Base-by-base conservation (phyloP, 768 basidiomycete genomes). In the Boletales sp. region DNA sequence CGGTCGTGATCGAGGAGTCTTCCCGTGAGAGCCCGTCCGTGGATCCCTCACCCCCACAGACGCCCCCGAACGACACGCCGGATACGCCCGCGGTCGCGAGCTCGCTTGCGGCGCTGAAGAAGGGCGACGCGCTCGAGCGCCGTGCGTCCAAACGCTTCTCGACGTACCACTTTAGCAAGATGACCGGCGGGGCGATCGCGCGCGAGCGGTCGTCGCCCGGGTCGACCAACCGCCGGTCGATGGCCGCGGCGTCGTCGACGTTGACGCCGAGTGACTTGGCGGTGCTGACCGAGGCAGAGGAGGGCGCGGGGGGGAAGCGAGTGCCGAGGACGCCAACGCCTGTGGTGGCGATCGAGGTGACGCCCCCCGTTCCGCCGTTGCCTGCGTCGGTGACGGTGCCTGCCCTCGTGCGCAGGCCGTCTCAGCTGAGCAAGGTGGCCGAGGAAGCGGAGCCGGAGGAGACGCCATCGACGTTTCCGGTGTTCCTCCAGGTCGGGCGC, bases 111-210 rank as follows among this genome's bases (percentile, higher is more conserved):
- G 93, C 93, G 8, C 76, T 99, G 40, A 87, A 94, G 69, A 84
- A 87, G 60, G 84, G 81, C 44, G 93, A 94, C 57, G 79, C 83
- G 1, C 78, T 98, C 35, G 91, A 94, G 59, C 82, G 95, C 18
- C 79, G 95, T 40, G 95, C 95, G 15, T 94, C 90, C 18, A 97
- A 97, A 65, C 88, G 97, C 0, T 98, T 94, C 71, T 97, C 94
- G 38, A 85, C 86, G 2, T 98, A 95, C 65, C 90, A 94, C 55
- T 88, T 97, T 60, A 84, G 87, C 41, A 94, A 94, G 72, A 94
- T 98, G 86, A 86, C 91, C 4, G 83, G 85, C 14, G 72, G 67
- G 21, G 50, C 45, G 31, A 67, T 77, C 17, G 66, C 70, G 21
- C 71, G 81, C 40, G 78, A 79, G 61, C 71, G 81, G 21, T 75